Evolutionary conservation across 2,329 filamentous ascomycete genomes (phyloP).

Genomic region (Pseudogymnoascus sp.): DNA sequence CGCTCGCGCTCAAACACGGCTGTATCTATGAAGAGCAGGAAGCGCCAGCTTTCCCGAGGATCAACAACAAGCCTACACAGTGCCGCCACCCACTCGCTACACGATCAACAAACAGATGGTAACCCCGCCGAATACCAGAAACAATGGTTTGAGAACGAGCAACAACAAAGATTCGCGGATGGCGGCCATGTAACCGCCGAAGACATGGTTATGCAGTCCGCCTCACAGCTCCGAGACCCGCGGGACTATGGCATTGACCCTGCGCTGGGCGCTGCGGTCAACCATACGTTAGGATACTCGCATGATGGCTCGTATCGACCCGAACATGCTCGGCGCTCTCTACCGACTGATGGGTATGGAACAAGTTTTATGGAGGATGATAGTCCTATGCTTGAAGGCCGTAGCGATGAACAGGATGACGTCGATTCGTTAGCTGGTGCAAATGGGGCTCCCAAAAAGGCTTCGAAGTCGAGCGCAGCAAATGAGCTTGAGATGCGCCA

Average conservation of each 20-base stretch:
- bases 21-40: slow-evolving; percentile 34
- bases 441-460: slow-evolving; percentile 44
- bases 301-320: slow-evolving; percentile 34
- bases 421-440: slow-evolving; percentile 43
- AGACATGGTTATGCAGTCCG: slow-evolving; percentile 52
- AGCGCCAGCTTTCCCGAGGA: slow-evolving; percentile 39
- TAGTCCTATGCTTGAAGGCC: slow-evolving; percentile 51
- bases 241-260: slow-evolving; percentile 44
- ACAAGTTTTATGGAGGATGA: slow-evolving; percentile 51
- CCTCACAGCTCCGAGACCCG: slow-evolving; percentile 46
- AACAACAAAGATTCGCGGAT: slow-evolving; percentile 24
- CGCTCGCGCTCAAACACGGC: slow-evolving; percentile 40
- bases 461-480: slow-evolving; percentile 63
- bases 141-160: slow-evolving; percentile 29
- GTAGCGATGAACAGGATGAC: slow-evolving; percentile 49
- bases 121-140: slow-evolving; percentile 22
- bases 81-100: slow-evolving; percentile 23
- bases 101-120: slow-evolving; percentile 25
- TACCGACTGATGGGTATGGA: slow-evolving; percentile 48
- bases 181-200: slow-evolving; percentile 43
- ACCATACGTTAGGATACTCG: slow-evolving; percentile 37
- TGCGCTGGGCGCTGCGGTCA: slow-evolving; percentile 41
- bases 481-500: slow-evolving; percentile 77
- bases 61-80: slow-evolving; percentile 41
- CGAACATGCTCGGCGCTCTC: slow-evolving; percentile 39